Conservation (phyloP, 2,329 filamentous ascomycete species). For the Colletotrichum aenigma region DNA sequence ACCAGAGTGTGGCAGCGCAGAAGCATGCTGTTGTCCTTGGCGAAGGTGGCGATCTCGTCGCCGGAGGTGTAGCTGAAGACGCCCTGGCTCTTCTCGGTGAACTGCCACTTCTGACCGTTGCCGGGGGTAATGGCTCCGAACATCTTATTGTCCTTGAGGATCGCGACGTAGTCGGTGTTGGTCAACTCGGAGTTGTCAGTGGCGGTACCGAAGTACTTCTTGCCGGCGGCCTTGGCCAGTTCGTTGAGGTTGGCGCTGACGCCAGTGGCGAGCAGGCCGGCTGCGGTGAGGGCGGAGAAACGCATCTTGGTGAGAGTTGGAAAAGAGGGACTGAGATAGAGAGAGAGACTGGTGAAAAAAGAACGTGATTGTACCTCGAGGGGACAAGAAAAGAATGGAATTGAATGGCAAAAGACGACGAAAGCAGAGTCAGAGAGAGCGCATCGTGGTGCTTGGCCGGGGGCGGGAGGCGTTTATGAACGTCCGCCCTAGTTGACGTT, state of each 20-base stretch:
- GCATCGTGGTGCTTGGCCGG: background rate
- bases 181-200: conserved; percentile 58
- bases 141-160: conserved; percentile 61
- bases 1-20: conserved; percentile 56
- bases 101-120: conserved; percentile 69
- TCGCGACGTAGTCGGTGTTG: conserved; percentile 58
- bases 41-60: conserved; percentile 57
- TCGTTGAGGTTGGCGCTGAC: conserved; percentile 37
- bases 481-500: background rate
- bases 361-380: background rate
- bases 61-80: conserved; percentile 63
- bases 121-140: conserved; percentile 70
- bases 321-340: background rate
- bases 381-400: background rate
- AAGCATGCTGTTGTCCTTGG: conserved; percentile 15
- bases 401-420: conserved; percentile 1
- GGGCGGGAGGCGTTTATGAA: background rate
- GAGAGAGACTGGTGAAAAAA: background rate
- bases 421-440: background rate
- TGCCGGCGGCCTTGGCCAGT: conserved; percentile 29
- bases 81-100: conserved; percentile 60
- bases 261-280: conserved; percentile 16
- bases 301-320: background rate
- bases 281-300: conserved; percentile 12
- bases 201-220: conserved; percentile 67